Evolutionary conservation across 2,329 filamentous ascomycete species (phyloP), one percentile per base, ranked within the genome.

Genomic region (Fusarium piperis): DNA sequence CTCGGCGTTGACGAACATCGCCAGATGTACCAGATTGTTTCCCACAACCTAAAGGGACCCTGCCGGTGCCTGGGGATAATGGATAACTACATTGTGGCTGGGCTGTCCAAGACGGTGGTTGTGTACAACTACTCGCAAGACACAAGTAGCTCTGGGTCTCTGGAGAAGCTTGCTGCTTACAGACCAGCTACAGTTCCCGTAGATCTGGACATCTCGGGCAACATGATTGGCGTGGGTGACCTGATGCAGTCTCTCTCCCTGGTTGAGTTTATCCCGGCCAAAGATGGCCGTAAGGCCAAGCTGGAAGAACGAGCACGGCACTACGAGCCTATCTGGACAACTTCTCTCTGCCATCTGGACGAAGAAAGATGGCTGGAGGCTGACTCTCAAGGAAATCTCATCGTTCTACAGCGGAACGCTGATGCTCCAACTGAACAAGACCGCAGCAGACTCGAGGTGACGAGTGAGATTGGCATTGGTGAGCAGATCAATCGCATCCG

Each of bases 401-500:
- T 95, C 61, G 90, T 98, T 4, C 84, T 98, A n/a, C 86, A 90
- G 58, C 89, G 91, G 38, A 95, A 98, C 74, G 77, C 84, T 3
- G 86, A 91, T 3, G 94, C 93, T 0, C 91, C 94, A 1, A 94
- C 91, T 0, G 87, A 88, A 2, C 91, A 96, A 59, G 94, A 97
- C 74, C 88, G 87, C 66, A 87, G 87, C 56, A 86, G 90, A 30
- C 83, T 98, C 72, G 88, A 93, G 44, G 86, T 94, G 6, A 93
- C 90, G 1, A 92, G 92, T 66, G 95, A 98, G 80, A 90, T 98
- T 70, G 90, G 92, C 48, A 85, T 99, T 11, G 95, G 96, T 1
- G 95, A 99, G 80, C 94, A 96, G 88, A 94, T 98, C 62, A 99
- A 99, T 78, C 89, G 90, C 33, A 97, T 98, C 62, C 89, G 92